Evolutionary conservation across 1,284 basidiomycete species (phyloP).

Genomic region (Coriolopsis trogii): DNA sequence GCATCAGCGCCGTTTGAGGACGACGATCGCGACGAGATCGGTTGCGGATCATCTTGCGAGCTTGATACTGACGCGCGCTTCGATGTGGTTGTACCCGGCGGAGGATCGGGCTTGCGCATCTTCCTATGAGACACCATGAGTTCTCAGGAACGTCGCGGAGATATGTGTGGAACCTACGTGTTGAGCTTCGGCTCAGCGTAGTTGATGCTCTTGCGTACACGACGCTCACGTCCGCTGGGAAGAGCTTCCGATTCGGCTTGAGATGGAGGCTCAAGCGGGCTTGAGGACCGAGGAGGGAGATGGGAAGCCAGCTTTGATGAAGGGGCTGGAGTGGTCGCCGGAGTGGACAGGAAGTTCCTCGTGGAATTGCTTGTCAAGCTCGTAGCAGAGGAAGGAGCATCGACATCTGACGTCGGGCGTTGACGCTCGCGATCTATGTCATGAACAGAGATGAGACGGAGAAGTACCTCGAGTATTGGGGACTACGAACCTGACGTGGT

Average conservation of each 20-base stretch:
- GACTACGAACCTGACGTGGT: constrained; percentile 34
- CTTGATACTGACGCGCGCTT: constrained; percentile 34
- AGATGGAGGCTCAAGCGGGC: constrained; percentile 44
- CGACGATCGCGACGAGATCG: constrained; percentile 23
- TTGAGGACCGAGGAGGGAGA: constrained; percentile 50
- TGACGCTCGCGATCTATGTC: constrained; percentile 44
- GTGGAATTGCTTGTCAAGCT: constrained; percentile 37
- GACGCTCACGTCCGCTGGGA: constrained; percentile 59
- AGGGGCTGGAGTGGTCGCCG: constrained; percentile 43
- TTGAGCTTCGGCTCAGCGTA: constrained; percentile 90
- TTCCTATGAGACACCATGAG: constrained; percentile 55
- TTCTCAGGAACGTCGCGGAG: constrained; percentile 5
- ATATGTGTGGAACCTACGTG: constrained; percentile 65
- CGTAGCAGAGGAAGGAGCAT: constrained; percentile 36
- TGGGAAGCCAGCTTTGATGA: constrained; percentile 32
- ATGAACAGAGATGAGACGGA: constrained; percentile 18
- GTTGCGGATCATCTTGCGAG: constrained; percentile 16
- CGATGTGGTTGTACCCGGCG: constrained; percentile 37
- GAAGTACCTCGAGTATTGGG: not conserved
- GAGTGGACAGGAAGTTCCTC: constrained; percentile 45
- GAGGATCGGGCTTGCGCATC: constrained; percentile 85
- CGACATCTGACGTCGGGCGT: constrained; percentile 41
- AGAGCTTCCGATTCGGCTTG: constrained; percentile 40
- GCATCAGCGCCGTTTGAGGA: constrained; percentile 20
- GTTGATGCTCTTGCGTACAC: constrained; percentile 81